These are phyloP conservation scores for Aspergillus homomorphus DNA, from an alignment of 495 filamentous ascomycete genomes.

Conservation along the genomic window DNA sequence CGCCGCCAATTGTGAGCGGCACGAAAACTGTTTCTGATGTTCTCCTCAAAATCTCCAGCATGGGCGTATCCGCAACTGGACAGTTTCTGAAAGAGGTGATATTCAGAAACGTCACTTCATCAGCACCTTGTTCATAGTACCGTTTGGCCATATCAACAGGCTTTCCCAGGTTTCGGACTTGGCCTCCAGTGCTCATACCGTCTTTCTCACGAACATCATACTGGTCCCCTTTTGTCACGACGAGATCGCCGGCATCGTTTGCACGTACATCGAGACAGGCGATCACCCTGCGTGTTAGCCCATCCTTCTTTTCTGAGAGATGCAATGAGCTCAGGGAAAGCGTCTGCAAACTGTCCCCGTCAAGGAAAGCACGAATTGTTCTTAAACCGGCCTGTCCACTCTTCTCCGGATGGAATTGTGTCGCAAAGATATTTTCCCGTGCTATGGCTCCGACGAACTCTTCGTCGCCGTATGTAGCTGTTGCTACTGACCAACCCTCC, in stretches of 20 bases:
- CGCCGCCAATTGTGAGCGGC: slow-evolving; percentile 93
- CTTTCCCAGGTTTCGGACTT: slow-evolving; percentile 91
- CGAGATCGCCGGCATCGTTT: slow-evolving; percentile 93
- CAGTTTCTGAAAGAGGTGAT: slow-evolving; percentile 97
- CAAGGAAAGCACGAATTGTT: slow-evolving; percentile 79
- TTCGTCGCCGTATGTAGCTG: slow-evolving; percentile 81
- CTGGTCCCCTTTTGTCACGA: slow-evolving; percentile 97
- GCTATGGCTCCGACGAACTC: slow-evolving; percentile 89
- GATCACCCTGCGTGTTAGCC: slow-evolving; percentile 85
- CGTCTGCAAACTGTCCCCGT: slow-evolving; percentile 54
- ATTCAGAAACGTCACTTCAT: slow-evolving; percentile 96
- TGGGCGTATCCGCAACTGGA: slow-evolving; percentile 84
- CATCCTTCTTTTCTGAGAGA: slow-evolving; percentile 46
- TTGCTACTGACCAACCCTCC: slow-evolving; percentile 85
- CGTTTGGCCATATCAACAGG: slow-evolving; percentile 89
- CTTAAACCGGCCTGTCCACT: slow-evolving; percentile 84
- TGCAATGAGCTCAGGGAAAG: slow-evolving; percentile 30
- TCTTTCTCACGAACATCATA: slow-evolving; percentile 98
- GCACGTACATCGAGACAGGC: slow-evolving; percentile 94
- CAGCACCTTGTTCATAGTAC: slow-evolving; percentile 95
- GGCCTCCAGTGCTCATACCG: slow-evolving; percentile 53
- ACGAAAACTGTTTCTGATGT: slow-evolving; percentile 94
- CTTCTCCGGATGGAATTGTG: slow-evolving; percentile 98
- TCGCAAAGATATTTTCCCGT: slow-evolving; percentile 78
- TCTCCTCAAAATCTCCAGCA: slow-evolving; percentile 86